These are phyloP conservation scores for Cryphonectria radicalis DNA, from an alignment of 2,329 filamentous ascomycete species.

Conservation along the genomic window DNA sequence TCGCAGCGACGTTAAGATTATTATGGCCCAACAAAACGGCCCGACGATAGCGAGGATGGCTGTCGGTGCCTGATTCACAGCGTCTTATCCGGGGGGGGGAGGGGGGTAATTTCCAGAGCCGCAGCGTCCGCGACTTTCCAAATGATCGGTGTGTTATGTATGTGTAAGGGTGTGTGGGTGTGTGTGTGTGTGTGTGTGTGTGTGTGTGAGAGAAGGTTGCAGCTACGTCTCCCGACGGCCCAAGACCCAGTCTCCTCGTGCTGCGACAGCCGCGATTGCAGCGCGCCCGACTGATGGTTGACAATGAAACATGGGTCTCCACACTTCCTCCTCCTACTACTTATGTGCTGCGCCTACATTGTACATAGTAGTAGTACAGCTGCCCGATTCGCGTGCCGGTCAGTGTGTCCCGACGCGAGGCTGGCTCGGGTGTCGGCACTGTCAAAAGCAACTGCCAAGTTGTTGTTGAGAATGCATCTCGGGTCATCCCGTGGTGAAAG, in stretches of 20 bases:
- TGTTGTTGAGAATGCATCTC: neutral
- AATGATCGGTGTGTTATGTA: neutral
- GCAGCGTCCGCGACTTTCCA: neutral
- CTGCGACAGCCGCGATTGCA: slow-evolving; percentile 9
- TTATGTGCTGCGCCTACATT: neutral
- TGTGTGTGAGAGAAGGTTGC: neutral
- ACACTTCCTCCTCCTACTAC: neutral
- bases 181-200: no score
- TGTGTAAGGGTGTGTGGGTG: no score
- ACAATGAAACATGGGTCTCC: neutral
- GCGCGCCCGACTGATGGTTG: neutral
- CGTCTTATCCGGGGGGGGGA: neutral
- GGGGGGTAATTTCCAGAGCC: neutral
- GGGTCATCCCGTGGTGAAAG: slow-evolving; percentile 4
- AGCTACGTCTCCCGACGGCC: neutral
- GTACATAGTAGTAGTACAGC: neutral
- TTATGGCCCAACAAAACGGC: neutral
- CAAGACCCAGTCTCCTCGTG: neutral
- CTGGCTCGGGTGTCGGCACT: slow-evolving; percentile 6
- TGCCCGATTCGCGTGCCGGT: neutral
- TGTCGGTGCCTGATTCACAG: neutral
- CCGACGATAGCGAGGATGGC: neutral
- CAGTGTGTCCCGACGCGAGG: neutral
- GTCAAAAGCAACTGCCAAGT: neutral
- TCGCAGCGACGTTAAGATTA: neutral